Evolutionary conservation across 768 basidiomycete species (phyloP), one percentile per base, ranked within the genome.

Genomic region (Tylopilus sp.): DNA sequence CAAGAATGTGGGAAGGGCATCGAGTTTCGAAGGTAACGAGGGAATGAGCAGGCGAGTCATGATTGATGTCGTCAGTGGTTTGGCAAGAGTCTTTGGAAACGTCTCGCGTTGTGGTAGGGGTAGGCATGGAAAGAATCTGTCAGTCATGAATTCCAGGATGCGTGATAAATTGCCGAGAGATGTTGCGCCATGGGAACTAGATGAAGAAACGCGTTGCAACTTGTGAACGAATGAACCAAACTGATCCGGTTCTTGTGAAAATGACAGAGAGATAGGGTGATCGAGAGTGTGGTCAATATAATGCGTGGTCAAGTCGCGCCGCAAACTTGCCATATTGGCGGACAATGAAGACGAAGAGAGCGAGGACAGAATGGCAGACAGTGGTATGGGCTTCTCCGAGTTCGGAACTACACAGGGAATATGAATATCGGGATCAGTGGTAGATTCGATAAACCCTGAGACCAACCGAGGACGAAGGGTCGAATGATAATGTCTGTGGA

Each of bases 21-120:
- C 69, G 41, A 88, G 75, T 3, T 81, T 78, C 1, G 81, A 78
- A 0, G 93, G 91, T 3, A 94, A 71, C n/a, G 76, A 76, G 0
- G 87, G 81, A 30, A 84, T 69, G 40, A 95, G 75, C 30, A 94
- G 69, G 55, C 81, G 75, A 44, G 81, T 77, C 45, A 95, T 75
- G 18, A 92, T 60, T 22, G 82, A 79, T 5, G 72, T 74, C 3
- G 79, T 78, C 17, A 88, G 58, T 1, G 86, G 81, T 60, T 79
- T 83, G 63, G 73, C 75, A 3, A 95, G 69, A 13, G 80, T 79
- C 26, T 71, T 76, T n/a, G 75, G 65, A 56, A 91, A 85, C 3
- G 63, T 56, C 9, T 69, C 60, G 21, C 65, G 55, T 45, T 83
- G 76, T 0, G 76, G 52, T 1, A 64, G 39, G 15, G 88, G 84